phyloP scores from a whole-genome alignment of 208 protist genomes.

The Ichthyophonus hoferi region DNA sequence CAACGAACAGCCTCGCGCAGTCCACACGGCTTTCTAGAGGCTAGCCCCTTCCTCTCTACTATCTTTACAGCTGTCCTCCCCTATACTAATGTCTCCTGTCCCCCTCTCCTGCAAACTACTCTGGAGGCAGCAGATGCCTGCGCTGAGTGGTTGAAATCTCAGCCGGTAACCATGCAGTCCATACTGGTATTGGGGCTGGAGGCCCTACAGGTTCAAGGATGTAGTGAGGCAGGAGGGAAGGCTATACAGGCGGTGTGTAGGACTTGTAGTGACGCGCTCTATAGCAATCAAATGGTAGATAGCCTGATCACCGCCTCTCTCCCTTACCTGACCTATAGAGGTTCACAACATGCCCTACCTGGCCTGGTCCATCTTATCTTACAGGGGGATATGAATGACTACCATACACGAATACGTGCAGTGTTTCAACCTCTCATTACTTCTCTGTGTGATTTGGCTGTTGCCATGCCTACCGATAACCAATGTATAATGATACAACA shows the following conservation, averaged over 20 bases:
- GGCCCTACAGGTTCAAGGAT: not conserved
- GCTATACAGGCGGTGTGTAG: not conserved
- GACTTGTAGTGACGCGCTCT: not conserved
- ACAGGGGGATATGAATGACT: too few relatives aligned
- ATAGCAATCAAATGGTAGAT: not conserved
- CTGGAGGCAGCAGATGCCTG: not conserved
- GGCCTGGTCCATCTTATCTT: not conserved
- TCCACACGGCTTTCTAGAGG: not conserved
- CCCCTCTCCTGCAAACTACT: not conserved
- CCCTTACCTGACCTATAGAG: not conserved
- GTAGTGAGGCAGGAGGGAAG: not conserved
- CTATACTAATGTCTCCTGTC: not conserved
- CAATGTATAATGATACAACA: too few relatives aligned
- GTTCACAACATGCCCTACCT: not conserved
- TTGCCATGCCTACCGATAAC: too few relatives aligned
- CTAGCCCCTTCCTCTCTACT: not conserved
- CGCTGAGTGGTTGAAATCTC: not conserved
- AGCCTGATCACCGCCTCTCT: not conserved
- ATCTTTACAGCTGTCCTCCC: not conserved
- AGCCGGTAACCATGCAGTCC: not conserved
- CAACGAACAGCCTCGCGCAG: not conserved
- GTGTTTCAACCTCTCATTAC: too few relatives aligned
- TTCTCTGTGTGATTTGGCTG: too few relatives aligned
- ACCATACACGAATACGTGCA: too few relatives aligned
- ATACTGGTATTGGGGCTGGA: not conserved